Evolutionary conservation across 2,329 filamentous ascomycete species (phyloP).

Genomic region (Alternaria ethzedia): DNA sequence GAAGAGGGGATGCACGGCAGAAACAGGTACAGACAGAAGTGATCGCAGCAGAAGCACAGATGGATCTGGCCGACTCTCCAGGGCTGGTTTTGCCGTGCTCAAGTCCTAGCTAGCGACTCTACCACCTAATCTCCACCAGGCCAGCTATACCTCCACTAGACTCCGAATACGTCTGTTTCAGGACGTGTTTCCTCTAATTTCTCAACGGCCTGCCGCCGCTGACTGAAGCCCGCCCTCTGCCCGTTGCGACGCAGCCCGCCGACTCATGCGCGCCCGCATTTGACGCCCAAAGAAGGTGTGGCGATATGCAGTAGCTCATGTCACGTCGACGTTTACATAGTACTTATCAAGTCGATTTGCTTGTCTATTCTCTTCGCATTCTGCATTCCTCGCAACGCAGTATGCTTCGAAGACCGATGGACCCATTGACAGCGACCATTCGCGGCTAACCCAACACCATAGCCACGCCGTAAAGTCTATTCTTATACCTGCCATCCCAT

Average conservation of each 20-base stretch:
- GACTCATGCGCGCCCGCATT: conserved; percentile 14
- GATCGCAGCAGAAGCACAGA: not conserved
- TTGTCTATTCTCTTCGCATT: not conserved
- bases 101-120: not conserved
- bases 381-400: no score
- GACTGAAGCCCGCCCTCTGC: not conserved
- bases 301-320: conserved; percentile 7
- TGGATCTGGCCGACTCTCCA: not conserved
- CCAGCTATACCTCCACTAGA: conserved; percentile 4
- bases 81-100: not conserved
- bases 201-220: conserved; percentile 8
- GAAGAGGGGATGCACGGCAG: not conserved
- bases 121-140: not conserved
- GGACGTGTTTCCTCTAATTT: conserved; percentile 14
- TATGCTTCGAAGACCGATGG: not conserved
- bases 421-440: not conserved
- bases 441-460: not conserved
- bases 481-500: not conserved
- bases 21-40: not conserved
- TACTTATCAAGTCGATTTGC: not conserved
- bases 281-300: conserved; percentile 4
- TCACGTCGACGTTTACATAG: not conserved
- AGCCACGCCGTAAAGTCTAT: not conserved
- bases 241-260: not conserved
- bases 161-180: not conserved